These are phyloP conservation scores for Agrostemma githago DNA, from an alignment of 148 eudicot genomes.

Conservation along the genomic window DNA sequence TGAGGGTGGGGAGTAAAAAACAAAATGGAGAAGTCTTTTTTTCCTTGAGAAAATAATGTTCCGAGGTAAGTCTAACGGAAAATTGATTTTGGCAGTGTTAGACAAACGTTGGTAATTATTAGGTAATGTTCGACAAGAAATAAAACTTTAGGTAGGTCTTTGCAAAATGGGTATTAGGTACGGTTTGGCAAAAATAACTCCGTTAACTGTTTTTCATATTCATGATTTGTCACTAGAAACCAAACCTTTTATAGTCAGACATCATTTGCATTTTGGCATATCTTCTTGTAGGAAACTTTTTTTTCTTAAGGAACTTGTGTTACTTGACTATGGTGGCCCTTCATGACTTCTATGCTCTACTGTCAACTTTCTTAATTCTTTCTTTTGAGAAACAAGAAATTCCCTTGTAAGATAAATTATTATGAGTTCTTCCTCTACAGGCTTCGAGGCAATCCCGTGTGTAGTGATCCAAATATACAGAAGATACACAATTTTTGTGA, in stretches of 20 bases:
- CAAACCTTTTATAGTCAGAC: neutral
- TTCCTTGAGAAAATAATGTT: too few species aligned
- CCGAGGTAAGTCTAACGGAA: too few species aligned
- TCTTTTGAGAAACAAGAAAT: constrained; percentile 4
- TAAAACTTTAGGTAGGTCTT: too few species aligned
- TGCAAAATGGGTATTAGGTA: too few species aligned
- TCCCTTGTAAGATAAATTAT: neutral
- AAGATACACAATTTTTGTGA: constrained; percentile 50
- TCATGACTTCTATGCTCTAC: neutral
- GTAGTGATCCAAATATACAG: constrained; percentile 37
- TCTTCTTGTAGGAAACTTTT: neutral
- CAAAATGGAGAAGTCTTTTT: too few species aligned
- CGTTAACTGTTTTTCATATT: neutral
- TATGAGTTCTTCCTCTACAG: constrained; percentile 30
- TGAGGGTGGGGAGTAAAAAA: too few species aligned
- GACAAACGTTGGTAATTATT: too few species aligned
- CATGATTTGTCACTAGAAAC: neutral
- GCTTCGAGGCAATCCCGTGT: constrained; percentile 75
- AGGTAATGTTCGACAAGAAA: too few species aligned
- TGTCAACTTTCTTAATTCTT: neutral
- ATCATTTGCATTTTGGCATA: neutral
- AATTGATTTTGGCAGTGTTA: too few species aligned
- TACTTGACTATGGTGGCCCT: neutral
- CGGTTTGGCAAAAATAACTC: too few species aligned
- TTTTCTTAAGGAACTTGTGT: too few species aligned